Evolutionary conservation across 257 asterid genomes (phyloP).

Genomic region (Scutellaria barbata): DNA sequence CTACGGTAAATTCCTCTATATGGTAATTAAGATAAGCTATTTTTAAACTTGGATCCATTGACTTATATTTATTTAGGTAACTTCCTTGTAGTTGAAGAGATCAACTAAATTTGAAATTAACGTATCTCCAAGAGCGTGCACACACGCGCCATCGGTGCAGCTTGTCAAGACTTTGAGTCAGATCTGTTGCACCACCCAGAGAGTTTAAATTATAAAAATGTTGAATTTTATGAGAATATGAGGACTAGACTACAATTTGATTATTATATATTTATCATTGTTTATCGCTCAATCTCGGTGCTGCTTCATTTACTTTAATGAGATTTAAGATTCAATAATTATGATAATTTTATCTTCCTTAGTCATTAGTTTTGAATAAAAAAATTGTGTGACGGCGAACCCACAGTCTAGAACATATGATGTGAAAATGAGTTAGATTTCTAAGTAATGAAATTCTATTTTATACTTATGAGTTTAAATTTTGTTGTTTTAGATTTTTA

Average conservation of each 20-base stretch:
- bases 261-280: constrained; percentile 5
- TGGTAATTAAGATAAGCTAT: background rate
- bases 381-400: too few relatives aligned
- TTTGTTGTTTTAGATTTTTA: too few relatives aligned
- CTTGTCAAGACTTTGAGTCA: background rate
- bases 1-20: too few relatives aligned
- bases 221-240: background rate
- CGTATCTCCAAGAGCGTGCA: background rate
- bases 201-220: background rate
- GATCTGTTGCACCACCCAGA: constrained; percentile 23
- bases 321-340: background rate
- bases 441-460: too few relatives aligned
- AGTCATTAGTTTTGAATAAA: background rate
- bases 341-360: too few relatives aligned
- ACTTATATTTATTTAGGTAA: background rate
- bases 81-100: too few relatives aligned
- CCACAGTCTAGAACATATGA: too few relatives aligned
- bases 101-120: background rate
- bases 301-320: constrained; percentile 16
- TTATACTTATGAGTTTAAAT: too few relatives aligned
- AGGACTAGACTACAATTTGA: constrained; percentile 16
- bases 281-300: constrained; percentile 28
- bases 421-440: too few relatives aligned
- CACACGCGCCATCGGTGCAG: constrained; percentile 25
- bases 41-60: background rate